These are phyloP conservation scores for Phytophthora syringae DNA, from an alignment of 352 stramenopile species.

Conservation along the genomic window DNA sequence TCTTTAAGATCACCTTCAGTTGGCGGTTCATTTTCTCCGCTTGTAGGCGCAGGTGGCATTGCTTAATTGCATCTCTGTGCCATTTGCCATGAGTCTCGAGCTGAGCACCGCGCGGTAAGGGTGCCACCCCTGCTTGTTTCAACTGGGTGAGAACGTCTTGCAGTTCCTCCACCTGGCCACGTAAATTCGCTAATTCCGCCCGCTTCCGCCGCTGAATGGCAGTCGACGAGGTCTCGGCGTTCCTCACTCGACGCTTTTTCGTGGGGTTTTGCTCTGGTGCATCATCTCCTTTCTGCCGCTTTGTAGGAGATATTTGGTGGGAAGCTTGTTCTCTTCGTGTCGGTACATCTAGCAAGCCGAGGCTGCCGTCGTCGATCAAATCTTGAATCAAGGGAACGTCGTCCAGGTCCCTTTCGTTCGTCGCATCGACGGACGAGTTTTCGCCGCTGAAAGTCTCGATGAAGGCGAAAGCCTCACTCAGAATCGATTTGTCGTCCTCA, in stretches of 20 bases:
- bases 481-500: slow-evolving; percentile 24
- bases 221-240: slow-evolving; percentile 18
- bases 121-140: neutral
- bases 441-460: slow-evolving; percentile 23
- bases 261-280: slow-evolving; percentile 1
- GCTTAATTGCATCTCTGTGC: slow-evolving; percentile 12
- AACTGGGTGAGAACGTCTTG: slow-evolving; percentile 20
- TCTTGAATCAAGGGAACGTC: slow-evolving; percentile 16
- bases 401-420: slow-evolving; percentile 4
- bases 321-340: neutral
- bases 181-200: slow-evolving; percentile 28
- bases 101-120: neutral
- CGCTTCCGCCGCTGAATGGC: slow-evolving; percentile 20
- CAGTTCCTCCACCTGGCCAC: slow-evolving; percentile 25
- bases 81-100: neutral
- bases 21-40: slow-evolving; percentile 32
- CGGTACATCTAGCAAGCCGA: neutral
- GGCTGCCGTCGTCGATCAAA: too few species aligned
- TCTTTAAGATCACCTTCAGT: slow-evolving; percentile 26
- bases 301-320: neutral
- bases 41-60: slow-evolving; percentile 17
- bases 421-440: slow-evolving; percentile 7
- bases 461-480: slow-evolving; percentile 36
- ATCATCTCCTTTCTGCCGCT: neutral
- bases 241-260: slow-evolving; percentile 23